A percentile compares a stretch with the other conserved stretches of the same genome.
Conservation (phyloP, 139 green algal species). For the Chlamydomonas sphaeroides region DNA sequence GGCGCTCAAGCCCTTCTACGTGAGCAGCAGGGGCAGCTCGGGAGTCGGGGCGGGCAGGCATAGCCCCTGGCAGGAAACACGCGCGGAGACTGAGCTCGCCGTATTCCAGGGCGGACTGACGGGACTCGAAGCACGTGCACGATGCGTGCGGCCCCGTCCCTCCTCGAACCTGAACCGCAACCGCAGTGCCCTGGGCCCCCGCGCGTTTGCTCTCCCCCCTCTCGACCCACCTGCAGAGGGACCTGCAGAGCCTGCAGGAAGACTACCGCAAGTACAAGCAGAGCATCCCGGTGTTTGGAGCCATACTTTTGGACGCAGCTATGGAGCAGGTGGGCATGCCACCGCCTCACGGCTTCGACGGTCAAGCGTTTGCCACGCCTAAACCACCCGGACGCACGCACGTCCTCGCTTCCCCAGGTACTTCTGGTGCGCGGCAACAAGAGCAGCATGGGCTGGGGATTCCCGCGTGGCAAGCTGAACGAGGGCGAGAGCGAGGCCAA, state of each 20-base stretch:
- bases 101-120: too few species aligned
- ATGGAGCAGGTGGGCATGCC: slow-evolving; percentile 78
- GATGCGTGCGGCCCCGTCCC: too few species aligned
- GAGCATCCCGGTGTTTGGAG: slow-evolving; percentile 83
- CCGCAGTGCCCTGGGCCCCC: too few species aligned
- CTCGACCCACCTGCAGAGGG: too few species aligned
- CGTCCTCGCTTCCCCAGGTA: slow-evolving; percentile 18
- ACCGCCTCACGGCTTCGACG: too few species aligned
- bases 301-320: slow-evolving; percentile 85
- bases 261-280: slow-evolving; percentile 92
- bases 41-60: too few species aligned
- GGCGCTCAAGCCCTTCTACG: slow-evolving; percentile 4
- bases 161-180: too few species aligned
- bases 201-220: background rate
- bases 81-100: too few species aligned
- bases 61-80: too few species aligned
- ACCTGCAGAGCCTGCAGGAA: slow-evolving; percentile 49
- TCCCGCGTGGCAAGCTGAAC: slow-evolving; percentile 93
- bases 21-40: background rate
- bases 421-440: slow-evolving; percentile 87
- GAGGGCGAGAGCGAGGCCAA: slow-evolving; percentile 81
- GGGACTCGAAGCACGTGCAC: too few species aligned
- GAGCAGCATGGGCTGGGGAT: slow-evolving; percentile 85
- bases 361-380: too few species aligned
- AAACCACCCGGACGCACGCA: too few species aligned